Base-by-base conservation (phyloP, 495 filamentous ascomycete species). In the Pseudevernia furfuracea region DNA sequence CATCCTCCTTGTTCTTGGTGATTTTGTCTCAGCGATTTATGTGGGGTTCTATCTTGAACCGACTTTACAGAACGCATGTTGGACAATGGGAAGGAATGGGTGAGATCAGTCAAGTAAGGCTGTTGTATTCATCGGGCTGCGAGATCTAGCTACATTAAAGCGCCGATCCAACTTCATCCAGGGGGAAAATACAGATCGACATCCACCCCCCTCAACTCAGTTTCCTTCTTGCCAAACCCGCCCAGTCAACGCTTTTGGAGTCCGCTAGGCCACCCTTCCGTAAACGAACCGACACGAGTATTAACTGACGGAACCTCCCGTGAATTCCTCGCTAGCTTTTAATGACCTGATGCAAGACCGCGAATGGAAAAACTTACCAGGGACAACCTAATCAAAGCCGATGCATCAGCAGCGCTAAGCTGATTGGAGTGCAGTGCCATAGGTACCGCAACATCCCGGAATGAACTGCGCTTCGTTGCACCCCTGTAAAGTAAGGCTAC, bases 11-110 rank as follows among this genome's bases (percentile, higher is more conserved):
- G 82, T 78, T 21, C 62, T 81, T 3, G 79, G 79, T 2, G 74
- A 67, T 36, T 80, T 83, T 62, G 60, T 81, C 10, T 81, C 78
- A 0, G 81, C 78, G 1, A 77, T 82, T 19, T 81, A 81, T 58
- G 66, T 80, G 21, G 75, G 73, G 0, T 84, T 82, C 69, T 83
- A 79, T 70, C 78, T 79, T 64, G 74, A 80, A 58, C 70, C 74
- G 32, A 66, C 68, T 17, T 69, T 77, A 52, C 73, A 76, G 58
- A 75, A 70, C 39, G 67, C 77, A 2, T 80, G 81, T 69, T 81
- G 76, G 75, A 65, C 67, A 8, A 25, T 28, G 25, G n/a, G 46
- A 49, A 28, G 0, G 23, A 49, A 25, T 49, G 23, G 12, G 46
- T 12, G 46, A n/a, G 46, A 15, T 12, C 2, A 28, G 0, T 28